Percentiles rank a stretch among this genome's conserved stretches.
These are phyloP conservation scores for Colletotrichum magnum DNA, from an alignment of 2,329 filamentous ascomycete species.

Conservation along the genomic window DNA sequence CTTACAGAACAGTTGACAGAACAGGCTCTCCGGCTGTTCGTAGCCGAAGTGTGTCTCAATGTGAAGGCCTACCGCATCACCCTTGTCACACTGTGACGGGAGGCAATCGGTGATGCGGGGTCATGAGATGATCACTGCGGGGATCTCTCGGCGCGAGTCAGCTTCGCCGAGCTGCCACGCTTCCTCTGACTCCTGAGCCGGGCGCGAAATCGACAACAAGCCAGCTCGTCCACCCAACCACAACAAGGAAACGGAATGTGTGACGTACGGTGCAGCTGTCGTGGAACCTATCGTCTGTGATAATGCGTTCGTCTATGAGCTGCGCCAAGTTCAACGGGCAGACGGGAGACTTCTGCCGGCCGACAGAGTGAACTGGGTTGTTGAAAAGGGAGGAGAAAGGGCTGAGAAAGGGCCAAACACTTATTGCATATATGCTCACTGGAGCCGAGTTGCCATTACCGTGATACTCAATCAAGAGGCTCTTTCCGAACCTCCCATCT, in stretches of 20 bases:
- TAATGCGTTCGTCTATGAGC: neutral
- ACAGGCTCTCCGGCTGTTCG: too few relatives aligned
- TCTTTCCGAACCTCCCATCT: too few relatives aligned
- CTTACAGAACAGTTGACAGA: too few relatives aligned
- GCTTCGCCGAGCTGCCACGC: neutral
- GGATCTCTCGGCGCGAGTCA: slow-evolving; percentile 8
- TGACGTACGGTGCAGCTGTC: too few relatives aligned
- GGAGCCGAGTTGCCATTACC: too few relatives aligned
- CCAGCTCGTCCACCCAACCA: neutral
- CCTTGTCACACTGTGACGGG: slow-evolving; percentile 4
- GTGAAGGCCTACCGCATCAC: too few relatives aligned
- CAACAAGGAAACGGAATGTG: too few relatives aligned
- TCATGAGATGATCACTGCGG: neutral
- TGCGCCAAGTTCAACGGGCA: slow-evolving; percentile 26
- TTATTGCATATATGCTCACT: too few relatives aligned
- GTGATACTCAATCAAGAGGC: too few relatives aligned
- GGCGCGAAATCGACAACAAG: slow-evolving; percentile 2
- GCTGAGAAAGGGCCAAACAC: too few relatives aligned
- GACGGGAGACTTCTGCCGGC: neutral
- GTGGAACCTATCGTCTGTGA: neutral
- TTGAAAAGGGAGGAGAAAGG: neutral
- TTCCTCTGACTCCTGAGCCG: slow-evolving; percentile 6
- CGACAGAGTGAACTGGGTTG: neutral
- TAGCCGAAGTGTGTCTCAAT: too few relatives aligned
- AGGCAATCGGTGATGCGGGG: slow-evolving; percentile 16